Evolutionary conservation across 345 rosid genomes (phyloP), one percentile per base, ranked within the genome.

Genomic region (Pseudoturritis turrita): DNA sequence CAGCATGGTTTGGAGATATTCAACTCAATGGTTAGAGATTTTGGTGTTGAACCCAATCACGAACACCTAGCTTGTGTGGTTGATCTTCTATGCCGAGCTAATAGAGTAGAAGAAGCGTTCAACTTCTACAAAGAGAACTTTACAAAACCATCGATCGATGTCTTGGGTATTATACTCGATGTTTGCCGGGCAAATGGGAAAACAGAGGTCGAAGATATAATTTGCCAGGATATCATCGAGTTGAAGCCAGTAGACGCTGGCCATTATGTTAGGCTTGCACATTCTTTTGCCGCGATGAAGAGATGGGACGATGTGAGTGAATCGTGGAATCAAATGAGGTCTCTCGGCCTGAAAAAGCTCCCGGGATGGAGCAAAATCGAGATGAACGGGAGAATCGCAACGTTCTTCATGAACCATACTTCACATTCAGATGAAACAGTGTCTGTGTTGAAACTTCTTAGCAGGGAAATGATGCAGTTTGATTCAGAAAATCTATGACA

Each of bases 361-460:
- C 84, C 88, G 0, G 87, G 83, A 12, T 85, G 90, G 90, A 88
- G 90, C 69, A 81, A 70, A 54, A 81, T 88, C 59, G 88, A 84
- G 68, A 62, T 77, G 15, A 70, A 75, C 0, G 80, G 84, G 65
- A 55, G 25, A 56, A 72, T 65, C 69, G 77, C 81, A 40, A 84
- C 80, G 31, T 88, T 85, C 75, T 88, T 72, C 31, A 71, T 73
- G 47, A 81, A 83, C 51, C 81, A 85, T 41, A 63, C 77, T 8
- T 71, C 86, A 52, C 85, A 84, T 80, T 78, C 86, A 40, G 73
- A 81, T 63, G 87, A 85, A 47, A 76, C 84, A 56, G 46, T 73
- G 60, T 69, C 41, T 31, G 58, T 81, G 21, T 23, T 84, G 70
- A 78, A 40, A 65, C 70, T 43, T 50, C 71, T 84, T 58, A 70